A percentile compares a stretch with the other conserved stretches of the same genome.
Evolutionary conservation across 164 flowering plant genomes (phyloP).

Genomic region (Sedum album): DNA sequence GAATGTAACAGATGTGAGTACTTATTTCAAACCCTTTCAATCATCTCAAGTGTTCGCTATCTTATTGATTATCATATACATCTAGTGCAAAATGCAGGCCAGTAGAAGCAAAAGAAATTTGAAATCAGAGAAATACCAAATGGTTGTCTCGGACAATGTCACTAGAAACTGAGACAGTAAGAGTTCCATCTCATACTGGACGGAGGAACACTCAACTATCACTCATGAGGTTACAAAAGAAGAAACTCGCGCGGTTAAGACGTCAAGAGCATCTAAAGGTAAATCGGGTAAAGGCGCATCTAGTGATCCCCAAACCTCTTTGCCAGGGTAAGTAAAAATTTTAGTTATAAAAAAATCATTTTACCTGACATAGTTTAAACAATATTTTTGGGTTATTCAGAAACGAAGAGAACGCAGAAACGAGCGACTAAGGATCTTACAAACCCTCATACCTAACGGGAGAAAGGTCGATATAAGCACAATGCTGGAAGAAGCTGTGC

Average conservation of each 20-base stretch:
- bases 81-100: background rate
- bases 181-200: background rate
- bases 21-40: background rate
- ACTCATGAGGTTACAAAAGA: background rate
- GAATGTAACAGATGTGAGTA: background rate
- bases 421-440: conserved; percentile 4
- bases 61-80: background rate
- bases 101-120: background rate
- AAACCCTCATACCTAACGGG: background rate
- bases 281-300: background rate
- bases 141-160: background rate
- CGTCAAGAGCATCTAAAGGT: background rate
- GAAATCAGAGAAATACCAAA: background rate
- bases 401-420: conserved; percentile 2
- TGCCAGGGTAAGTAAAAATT: conserved; percentile 1
- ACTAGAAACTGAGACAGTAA: background rate
- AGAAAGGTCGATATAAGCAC: conserved; percentile 6
- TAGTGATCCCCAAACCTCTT: background rate
- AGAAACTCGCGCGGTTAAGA: background rate
- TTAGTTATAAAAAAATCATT: background rate
- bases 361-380: background rate
- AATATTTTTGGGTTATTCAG: background rate
- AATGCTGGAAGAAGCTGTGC: background rate
- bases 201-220: background rate
- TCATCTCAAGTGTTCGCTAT: background rate